Evolutionary conservation across 106 monocot genomes (phyloP).

Genomic region (Dioscorea alata): DNA sequence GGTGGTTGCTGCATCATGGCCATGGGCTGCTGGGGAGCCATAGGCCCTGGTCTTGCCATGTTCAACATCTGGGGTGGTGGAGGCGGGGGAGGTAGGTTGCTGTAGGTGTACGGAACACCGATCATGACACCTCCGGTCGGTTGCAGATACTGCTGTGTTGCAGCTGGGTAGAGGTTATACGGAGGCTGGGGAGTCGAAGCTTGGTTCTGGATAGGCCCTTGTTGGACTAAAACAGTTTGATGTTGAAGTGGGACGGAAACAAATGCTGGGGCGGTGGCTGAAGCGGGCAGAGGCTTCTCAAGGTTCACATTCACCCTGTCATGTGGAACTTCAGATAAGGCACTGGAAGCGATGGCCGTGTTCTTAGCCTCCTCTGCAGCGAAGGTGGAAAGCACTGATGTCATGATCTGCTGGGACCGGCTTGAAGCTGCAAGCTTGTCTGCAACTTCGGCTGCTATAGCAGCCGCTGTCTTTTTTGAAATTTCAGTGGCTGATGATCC

Average conservation of each 20-base stretch:
- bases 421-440: slow-evolving; percentile 84
- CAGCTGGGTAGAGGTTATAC: slow-evolving; percentile 41
- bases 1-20: slow-evolving; percentile 17
- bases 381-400: slow-evolving; percentile 85
- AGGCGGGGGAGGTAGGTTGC: slow-evolving; percentile 26
- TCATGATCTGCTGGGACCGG: slow-evolving; percentile 92
- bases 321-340: slow-evolving; percentile 5
- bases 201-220: slow-evolving; percentile 31
- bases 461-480: slow-evolving; percentile 52
- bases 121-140: slow-evolving; percentile 70
- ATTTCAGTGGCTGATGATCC: slow-evolving; percentile 8
- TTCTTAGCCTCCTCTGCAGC: slow-evolving; percentile 81
- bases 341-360: slow-evolving; percentile 14
- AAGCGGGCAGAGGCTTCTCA: slow-evolving; percentile 24
- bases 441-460: slow-evolving; percentile 83
- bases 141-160: slow-evolving; percentile 59
- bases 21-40: slow-evolving; percentile 27
- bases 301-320: slow-evolving; percentile 21
- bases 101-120: slow-evolving; percentile 64
- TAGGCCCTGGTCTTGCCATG: slow-evolving; percentile 31
- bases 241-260: slow-evolving; percentile 35
- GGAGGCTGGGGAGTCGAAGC: slow-evolving; percentile 33
- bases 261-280: slow-evolving; percentile 12
- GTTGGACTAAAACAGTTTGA: slow-evolving; percentile 33
- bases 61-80: slow-evolving; percentile 46